These are phyloP conservation scores for Coniophora puteana DNA, from an alignment of 1,284 basidiomycete genomes.

Conservation along the genomic window DNA sequence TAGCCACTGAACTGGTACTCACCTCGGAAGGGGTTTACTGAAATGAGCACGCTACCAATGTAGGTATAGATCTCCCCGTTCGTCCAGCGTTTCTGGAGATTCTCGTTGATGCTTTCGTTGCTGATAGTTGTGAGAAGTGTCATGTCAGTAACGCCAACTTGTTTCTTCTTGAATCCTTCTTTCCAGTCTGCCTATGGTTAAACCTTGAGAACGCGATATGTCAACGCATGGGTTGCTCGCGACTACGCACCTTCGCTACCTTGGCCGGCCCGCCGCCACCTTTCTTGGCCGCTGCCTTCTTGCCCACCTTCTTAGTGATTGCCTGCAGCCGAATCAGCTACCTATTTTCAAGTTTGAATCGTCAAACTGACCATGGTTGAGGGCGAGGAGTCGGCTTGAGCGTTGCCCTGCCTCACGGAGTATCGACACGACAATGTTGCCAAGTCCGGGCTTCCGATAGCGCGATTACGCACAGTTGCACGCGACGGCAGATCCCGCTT, in stretches of 20 bases:
- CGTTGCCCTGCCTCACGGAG: no score
- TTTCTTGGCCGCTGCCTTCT: slow-evolving; percentile 74
- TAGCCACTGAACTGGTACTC: slow-evolving; percentile 18
- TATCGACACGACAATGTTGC: no score
- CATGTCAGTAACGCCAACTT: slow-evolving; percentile 98
- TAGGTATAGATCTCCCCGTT: slow-evolving; percentile 99
- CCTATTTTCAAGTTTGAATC: no score
- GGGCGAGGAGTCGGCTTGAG: no score
- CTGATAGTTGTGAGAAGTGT: slow-evolving; percentile 96
- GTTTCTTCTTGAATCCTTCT: slow-evolving; percentile 97
- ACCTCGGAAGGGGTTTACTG: slow-evolving; percentile 98
- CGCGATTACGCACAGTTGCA: no score
- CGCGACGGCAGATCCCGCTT: no score
- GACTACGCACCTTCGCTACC: slow-evolving; percentile 64
- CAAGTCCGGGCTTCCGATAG: no score
- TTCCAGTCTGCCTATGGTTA: slow-evolving; percentile 92
- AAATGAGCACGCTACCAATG: slow-evolving; percentile 96
- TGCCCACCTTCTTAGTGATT: slow-evolving; percentile 88
- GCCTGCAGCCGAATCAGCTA: slow-evolving; percentile 59
- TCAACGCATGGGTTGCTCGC: slow-evolving; percentile 4
- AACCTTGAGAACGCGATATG: slow-evolving; percentile 4
- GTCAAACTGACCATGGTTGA: no score
- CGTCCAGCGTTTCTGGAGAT: slow-evolving; percentile 94
- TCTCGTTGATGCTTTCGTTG: slow-evolving; percentile 98
- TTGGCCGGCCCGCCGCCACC: slow-evolving; percentile 65